Evolutionary conservation across 1,139 yeast species (phyloP), one percentile per base, ranked within the genome.

Genomic region (Yamadazyma blattariae): DNA sequence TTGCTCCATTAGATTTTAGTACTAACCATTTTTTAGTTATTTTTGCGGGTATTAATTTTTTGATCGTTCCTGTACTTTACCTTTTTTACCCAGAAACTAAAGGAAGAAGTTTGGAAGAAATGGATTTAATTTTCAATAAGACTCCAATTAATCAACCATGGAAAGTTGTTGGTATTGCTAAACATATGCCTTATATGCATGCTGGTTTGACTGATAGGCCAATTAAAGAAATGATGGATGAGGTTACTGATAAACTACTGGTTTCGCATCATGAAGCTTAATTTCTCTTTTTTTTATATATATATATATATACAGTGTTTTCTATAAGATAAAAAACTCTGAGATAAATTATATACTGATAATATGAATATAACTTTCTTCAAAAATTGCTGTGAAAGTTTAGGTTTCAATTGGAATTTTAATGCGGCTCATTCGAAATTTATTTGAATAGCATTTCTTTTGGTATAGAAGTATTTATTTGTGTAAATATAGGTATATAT

Each of bases 11-110:
- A n/a, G n/a, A n/a, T n/a, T n/a, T n/a, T n/a, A n/a, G n/a, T 42
- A 21, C 24, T 21, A 21, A 21, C 24, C 9, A 21, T n/a, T n/a
- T 9, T 21, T 6, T 21, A 21, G 48, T 61, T 4, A 56, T 62
- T 28, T 63, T 63, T 44, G 67, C 66, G 4, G 63, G 44, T 29
- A 57, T 75, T 37, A 77, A 77, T 43, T 56, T 63, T 21, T 46
- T 66, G 25, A 67, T 78, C 64, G 62, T 80, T 28, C 85, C 87
- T 15, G 57, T 64, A 18, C 65, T 77, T 15, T 77, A 69, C 53
- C 62, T 74, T 42, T 67, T 76, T 41, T 71, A 76, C 34, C 85
- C 85, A 2, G 85, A 79, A 52, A 79, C 85, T 2, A 74, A 76
- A 48, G 78, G 74, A 18, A 62, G 74, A 36, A 70, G 80, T 3